Conservation (phyloP, 768 basidiomycete species). For the Podaxis rugospora region DNA sequence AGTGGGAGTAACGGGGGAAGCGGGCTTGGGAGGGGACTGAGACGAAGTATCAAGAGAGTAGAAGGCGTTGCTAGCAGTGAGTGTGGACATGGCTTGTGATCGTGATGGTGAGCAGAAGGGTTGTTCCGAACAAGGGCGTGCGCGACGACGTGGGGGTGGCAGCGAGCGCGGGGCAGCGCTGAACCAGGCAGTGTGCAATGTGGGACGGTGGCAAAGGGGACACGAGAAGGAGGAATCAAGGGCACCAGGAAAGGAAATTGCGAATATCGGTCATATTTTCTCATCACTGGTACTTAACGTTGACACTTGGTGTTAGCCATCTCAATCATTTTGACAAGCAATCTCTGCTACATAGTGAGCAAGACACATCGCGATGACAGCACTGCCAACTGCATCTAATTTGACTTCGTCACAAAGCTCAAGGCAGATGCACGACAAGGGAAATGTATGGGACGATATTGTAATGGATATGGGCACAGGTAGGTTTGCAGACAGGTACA, state of each 20-base stretch:
- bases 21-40: slow-evolving; percentile 35
- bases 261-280: not conserved
- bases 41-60: slow-evolving; percentile 30
- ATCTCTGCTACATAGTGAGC: not conserved
- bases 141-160: not conserved
- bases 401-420: not conserved
- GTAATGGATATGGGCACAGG: not conserved
- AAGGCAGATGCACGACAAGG: not conserved
- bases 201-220: not conserved
- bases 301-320: not conserved
- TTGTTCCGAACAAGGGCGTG: not conserved
- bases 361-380: not conserved
- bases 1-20: slow-evolving; percentile 41
- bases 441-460: not conserved
- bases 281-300: not conserved
- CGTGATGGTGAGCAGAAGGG: not conserved
- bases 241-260: not conserved
- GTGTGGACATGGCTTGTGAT: slow-evolving; percentile 23
- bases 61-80: slow-evolving; percentile 26
- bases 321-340: not conserved
- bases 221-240: not conserved
- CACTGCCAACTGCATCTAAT: not conserved
- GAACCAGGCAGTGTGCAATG: slow-evolving; percentile 2
- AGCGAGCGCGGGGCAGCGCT: slow-evolving; percentile 2
- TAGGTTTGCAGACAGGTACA: not conserved